Percentiles rank a stretch among this genome's conserved stretches.
These are phyloP conservation scores for Fusarium anguioides DNA, from an alignment of 2,329 filamentous ascomycete species.

Conservation along the genomic window DNA sequence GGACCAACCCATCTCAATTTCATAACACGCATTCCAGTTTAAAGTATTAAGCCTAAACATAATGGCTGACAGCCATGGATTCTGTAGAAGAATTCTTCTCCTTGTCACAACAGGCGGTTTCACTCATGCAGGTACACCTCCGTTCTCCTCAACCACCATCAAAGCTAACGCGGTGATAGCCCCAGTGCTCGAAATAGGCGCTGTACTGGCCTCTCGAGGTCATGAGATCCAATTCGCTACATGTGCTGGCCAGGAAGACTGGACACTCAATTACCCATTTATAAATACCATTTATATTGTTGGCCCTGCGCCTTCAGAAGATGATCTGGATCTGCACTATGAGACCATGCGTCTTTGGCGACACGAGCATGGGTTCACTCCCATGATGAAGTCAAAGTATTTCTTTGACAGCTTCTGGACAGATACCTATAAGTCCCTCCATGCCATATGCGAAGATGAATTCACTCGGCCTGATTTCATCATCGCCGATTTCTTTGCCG, in stretches of 20 bases:
- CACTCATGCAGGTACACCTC: slow-evolving; percentile 48
- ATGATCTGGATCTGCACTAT: slow-evolving; percentile 50
- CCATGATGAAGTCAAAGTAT: slow-evolving; percentile 51
- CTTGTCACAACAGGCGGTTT: slow-evolving; percentile 52
- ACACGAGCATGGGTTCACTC: slow-evolving; percentile 46
- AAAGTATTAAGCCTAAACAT: slow-evolving; percentile 10
- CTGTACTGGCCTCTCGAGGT: slow-evolving; percentile 49
- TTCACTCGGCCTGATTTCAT: slow-evolving; percentile 53
- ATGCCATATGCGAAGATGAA: slow-evolving; percentile 26
- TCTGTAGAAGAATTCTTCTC: slow-evolving; percentile 45
- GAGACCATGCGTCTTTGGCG: slow-evolving; percentile 50
- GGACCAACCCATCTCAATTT: slow-evolving; percentile 12
- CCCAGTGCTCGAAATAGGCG: slow-evolving; percentile 52
- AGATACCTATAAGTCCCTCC: slow-evolving; percentile 40
- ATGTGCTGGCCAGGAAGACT: slow-evolving; percentile 50
- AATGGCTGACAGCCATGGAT: slow-evolving; percentile 30
- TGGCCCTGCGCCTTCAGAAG: slow-evolving; percentile 46
- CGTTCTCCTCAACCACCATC: neutral
- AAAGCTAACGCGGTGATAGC: slow-evolving; percentile 37
- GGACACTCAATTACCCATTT: slow-evolving; percentile 48
- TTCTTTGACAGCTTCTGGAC: slow-evolving; percentile 54
- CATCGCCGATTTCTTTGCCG: slow-evolving; percentile 57
- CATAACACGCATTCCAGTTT: slow-evolving; percentile 16
- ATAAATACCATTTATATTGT: slow-evolving; percentile 48
- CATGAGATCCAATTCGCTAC: slow-evolving; percentile 55